A percentile compares a stretch with the other conserved stretches of the same genome.
Evolutionary conservation across 1,284 basidiomycete genomes (phyloP).

Genomic region (Trichosporon sp.): DNA sequence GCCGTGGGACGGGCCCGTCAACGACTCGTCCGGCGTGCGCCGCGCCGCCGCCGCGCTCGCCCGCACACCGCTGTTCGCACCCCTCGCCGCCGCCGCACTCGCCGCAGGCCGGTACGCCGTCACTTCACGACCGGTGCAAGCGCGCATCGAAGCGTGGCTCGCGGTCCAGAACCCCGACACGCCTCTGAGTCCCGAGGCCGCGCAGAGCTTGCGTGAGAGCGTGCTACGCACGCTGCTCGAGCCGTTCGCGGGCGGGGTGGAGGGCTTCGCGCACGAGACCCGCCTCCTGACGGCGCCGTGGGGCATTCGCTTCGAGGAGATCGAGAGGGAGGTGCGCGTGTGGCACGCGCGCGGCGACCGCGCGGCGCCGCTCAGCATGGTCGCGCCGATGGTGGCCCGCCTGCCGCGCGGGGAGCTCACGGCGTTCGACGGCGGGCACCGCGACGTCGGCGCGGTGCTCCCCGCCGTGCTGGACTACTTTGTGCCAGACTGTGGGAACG

Average conservation of each 20-base stretch:
- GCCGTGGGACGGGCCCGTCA: conserved; percentile 7
- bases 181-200: background rate
- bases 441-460: conserved; percentile 3
- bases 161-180: background rate
- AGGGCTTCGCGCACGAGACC: conserved; percentile 10
- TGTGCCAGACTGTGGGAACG: background rate
- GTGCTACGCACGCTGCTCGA: conserved; percentile 2
- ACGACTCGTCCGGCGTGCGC: background rate
- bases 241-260: conserved; percentile 9
- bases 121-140: background rate
- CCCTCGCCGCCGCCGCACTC: background rate
- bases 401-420: conserved; percentile 5
- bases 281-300: conserved; percentile 10
- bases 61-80: background rate
- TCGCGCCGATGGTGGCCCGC: conserved; percentile 8
- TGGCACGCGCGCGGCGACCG: conserved; percentile 17
- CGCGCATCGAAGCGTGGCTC: conserved; percentile 1
- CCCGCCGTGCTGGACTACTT: conserved; percentile 1
- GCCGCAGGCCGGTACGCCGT: background rate
- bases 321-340: background rate
- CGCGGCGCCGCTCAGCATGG: conserved; percentile 3
- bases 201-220: background rate
- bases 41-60: background rate
- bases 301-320: background rate
- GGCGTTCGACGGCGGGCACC: conserved; percentile 10